Conservation (phyloP, 1,284 basidiomycete species). For the Cryptococcus hybrid region DNA sequence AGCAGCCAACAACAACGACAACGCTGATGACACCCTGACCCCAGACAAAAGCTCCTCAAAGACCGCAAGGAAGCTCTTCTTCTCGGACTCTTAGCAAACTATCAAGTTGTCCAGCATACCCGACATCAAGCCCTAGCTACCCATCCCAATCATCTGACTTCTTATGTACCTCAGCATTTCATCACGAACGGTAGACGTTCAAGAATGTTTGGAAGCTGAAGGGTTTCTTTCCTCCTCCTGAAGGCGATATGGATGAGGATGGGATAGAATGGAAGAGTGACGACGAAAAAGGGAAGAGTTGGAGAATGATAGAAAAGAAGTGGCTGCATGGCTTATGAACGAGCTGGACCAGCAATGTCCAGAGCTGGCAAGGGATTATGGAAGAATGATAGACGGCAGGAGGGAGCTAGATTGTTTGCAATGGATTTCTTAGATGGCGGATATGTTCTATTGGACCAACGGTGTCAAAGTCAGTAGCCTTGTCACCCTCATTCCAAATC, state of each 20-base stretch:
- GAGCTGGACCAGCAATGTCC: constrained; percentile 10
- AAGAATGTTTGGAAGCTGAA: neutral
- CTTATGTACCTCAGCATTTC: neutral
- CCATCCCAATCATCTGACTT: neutral
- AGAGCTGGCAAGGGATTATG: constrained; percentile 4
- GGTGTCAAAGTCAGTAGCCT: too few species aligned
- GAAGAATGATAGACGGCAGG: constrained; percentile 4
- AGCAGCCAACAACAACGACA: neutral
- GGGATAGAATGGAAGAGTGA: neutral
- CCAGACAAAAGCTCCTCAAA: constrained; percentile 6
- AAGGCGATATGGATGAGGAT: neutral
- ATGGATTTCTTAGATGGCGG: neutral
- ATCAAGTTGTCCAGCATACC: neutral
- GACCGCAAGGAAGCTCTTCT: constrained; percentile 4
- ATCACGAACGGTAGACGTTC: neutral
- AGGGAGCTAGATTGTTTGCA: constrained; percentile 11
- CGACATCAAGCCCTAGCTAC: neutral
- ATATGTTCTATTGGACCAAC: too few species aligned
- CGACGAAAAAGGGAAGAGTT: constrained; percentile 1
- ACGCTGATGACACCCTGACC: neutral
- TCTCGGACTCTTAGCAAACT: constrained; percentile 5
- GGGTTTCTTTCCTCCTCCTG: constrained; percentile 2
- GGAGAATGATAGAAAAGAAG: constrained; percentile 5
- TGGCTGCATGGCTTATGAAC: constrained; percentile 3
- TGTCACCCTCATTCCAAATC: too few species aligned